These are phyloP conservation scores for Pythium folliculosum DNA, from an alignment of 352 stramenopile genomes.

Conservation along the genomic window DNA sequence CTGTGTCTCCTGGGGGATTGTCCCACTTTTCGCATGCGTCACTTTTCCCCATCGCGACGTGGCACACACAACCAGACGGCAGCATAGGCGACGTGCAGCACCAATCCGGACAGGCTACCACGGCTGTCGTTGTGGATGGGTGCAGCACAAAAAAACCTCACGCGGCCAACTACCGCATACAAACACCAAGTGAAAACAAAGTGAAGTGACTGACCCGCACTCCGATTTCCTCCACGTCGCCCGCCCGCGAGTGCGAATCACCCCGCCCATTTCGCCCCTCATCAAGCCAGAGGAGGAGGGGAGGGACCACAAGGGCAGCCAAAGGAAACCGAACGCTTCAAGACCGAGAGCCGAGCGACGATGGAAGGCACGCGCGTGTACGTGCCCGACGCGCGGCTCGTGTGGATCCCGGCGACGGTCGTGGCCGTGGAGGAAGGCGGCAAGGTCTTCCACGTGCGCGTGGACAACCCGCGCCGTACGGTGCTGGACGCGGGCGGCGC, in stretches of 20 bases:
- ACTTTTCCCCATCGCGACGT: neutral
- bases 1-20: neutral
- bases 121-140: too few species aligned
- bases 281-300: slow-evolving; percentile 29
- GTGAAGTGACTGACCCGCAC: slow-evolving; percentile 24
- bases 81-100: neutral
- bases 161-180: neutral
- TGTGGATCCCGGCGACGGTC: slow-evolving; percentile 84
- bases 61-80: neutral
- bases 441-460: slow-evolving; percentile 68
- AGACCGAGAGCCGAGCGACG: neutral
- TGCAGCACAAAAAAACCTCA: slow-evolving; percentile 22
- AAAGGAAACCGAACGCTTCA: slow-evolving; percentile 19
- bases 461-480: slow-evolving; percentile 35
- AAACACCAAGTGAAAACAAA: slow-evolving; percentile 12
- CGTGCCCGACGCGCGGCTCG: slow-evolving; percentile 75
- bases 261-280: slow-evolving; percentile 20
- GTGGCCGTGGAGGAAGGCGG: slow-evolving; percentile 57
- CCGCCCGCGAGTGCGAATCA: slow-evolving; percentile 1
- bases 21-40: slow-evolving; percentile 10
- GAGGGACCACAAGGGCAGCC: neutral
- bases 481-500: slow-evolving; percentile 18
- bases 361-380: slow-evolving; percentile 86
- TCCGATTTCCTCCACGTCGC: slow-evolving; percentile 22
- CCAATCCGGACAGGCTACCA: too few species aligned